phyloP scores from a whole-genome alignment of 1,284 basidiomycete genomes.

The Leccinum pachyderme region DNA sequence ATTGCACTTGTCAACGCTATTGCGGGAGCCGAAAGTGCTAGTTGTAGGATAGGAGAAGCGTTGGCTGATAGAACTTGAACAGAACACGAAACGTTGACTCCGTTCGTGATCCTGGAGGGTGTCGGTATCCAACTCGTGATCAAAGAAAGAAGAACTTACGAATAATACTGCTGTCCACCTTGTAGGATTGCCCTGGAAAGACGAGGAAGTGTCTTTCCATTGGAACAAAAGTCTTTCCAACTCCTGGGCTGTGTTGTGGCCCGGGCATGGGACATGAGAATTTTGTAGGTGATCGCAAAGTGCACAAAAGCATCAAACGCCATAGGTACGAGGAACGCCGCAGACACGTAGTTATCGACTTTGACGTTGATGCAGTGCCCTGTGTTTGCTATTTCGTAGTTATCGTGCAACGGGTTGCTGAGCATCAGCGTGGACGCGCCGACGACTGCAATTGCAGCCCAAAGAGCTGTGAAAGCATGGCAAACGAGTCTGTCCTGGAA shows the following conservation, averaged over 20 bases:
- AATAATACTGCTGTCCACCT: conserved; percentile 34
- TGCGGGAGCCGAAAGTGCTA: conserved; percentile 19
- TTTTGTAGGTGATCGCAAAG: conserved; percentile 26
- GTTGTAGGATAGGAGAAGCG: conserved; percentile 16
- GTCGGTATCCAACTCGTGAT: background rate
- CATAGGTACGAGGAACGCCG: conserved; percentile 22
- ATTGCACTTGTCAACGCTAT: conserved; percentile 32
- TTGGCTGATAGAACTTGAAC: conserved; percentile 1
- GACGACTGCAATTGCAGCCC: conserved; percentile 24
- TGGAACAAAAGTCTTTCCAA: conserved; percentile 11
- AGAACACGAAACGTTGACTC: conserved; percentile 19
- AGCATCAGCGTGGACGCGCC: conserved; percentile 21
- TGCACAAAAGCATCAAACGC: conserved; percentile 31
- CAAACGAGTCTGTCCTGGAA: conserved; percentile 13
- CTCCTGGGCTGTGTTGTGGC: background rate
- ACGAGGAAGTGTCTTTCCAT: conserved; percentile 20
- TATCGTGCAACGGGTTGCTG: conserved; percentile 11
- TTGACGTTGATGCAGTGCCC: conserved; percentile 19
- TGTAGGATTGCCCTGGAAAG: conserved; percentile 28
- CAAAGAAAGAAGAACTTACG: conserved; percentile 12
- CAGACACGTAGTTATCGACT: conserved; percentile 16
- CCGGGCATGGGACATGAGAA: conserved; percentile 13
- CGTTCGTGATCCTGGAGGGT: conserved; percentile 21
- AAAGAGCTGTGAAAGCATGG: conserved; percentile 26
- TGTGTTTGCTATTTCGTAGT: conserved; percentile 25